phyloP scores from a whole-genome alignment of 2,329 filamentous ascomycete genomes.

The Xylaria sp. region DNA sequence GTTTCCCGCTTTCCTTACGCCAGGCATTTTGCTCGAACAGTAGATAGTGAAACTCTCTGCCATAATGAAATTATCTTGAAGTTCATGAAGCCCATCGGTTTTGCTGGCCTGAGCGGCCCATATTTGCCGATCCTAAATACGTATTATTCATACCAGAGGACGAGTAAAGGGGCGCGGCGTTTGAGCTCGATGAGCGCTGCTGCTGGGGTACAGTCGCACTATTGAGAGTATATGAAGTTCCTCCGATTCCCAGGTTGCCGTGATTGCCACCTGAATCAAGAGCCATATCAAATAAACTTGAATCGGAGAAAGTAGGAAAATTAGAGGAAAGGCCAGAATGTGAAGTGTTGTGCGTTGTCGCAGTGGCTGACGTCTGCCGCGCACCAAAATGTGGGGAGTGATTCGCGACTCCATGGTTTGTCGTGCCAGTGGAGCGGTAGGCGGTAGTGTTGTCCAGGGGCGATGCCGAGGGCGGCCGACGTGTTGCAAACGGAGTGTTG shows the following conservation, averaged over 20 bases:
- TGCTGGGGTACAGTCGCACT: constrained; percentile 43
- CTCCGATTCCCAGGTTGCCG: constrained; percentile 43
- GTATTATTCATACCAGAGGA: constrained; percentile 45
- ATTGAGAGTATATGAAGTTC: constrained; percentile 45
- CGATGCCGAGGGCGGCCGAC: constrained; percentile 48
- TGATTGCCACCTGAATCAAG: constrained; percentile 46
- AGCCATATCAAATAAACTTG: constrained; percentile 47
- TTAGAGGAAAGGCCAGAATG: constrained; percentile 46
- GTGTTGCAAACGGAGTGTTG: constrained; percentile 45
- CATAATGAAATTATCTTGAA: constrained; percentile 15
- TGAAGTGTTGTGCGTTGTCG: constrained; percentile 44
- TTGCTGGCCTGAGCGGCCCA: constrained; percentile 46
- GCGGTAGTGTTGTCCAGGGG: constrained; percentile 46
- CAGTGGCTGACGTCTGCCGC: constrained; percentile 45
- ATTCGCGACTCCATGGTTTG: constrained; percentile 45
- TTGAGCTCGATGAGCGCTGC: constrained; percentile 45
- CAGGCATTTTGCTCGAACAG: constrained; percentile 33
- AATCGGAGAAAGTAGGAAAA: constrained; percentile 47
- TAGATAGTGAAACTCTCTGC: constrained; percentile 26
- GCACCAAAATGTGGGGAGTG: constrained; percentile 49
- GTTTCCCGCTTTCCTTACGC: constrained; percentile 37
- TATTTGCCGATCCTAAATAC: constrained; percentile 43
- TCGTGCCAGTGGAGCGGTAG: constrained; percentile 44
- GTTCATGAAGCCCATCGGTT: constrained; percentile 46
- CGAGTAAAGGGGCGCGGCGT: constrained; percentile 45